Base-by-base conservation (phyloP, 768 basidiomycete species). In the Boletus tomentosulus region DNA sequence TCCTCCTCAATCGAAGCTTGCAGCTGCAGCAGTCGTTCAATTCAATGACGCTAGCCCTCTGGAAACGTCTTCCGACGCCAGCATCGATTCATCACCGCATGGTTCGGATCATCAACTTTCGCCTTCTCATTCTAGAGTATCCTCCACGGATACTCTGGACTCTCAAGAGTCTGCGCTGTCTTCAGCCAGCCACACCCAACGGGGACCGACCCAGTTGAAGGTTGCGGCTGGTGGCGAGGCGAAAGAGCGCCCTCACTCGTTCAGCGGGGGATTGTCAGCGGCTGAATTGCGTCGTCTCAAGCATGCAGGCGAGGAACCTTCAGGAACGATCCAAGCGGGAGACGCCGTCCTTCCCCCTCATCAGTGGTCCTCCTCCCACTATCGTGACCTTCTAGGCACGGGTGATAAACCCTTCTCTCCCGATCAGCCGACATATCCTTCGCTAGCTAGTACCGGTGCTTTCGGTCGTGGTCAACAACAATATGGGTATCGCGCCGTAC, bases 171-270 rank as follows among this genome's bases (percentile, higher is more conserved):
- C 84, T 48, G 71, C 62, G 16, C 65, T 74, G 50, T 83, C 81
- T 50, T 73, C 73, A 46, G 74, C 73, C 43, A 81, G 81, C 61
- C 83, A 83, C 66, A 79, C 79, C 30, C 71, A 86, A 62, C 76
- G 84, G 51, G 77, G 74, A 33, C 76, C 76, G 54, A 74, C 77
- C 48, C 76, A 81, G 55, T 70, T 83, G 60, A 86, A 85, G 69
- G 71, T 76, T 38, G 76, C 73, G 35, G 71, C 76, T 43, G 59
- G 76, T 50, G 71, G 71, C 51, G 87, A 89, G 65, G 73, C 81
- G 46, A 86, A 87, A 66, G 89, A 88, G 65, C 80, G 88, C 50
- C 88, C 88, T 15, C 88, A 87, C 65, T 90, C 88, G 0, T 90
- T 88, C 66, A 89, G 85, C 56, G 89, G 89, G 41, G 87, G 86